Conservation (phyloP, 2,329 filamentous ascomycete genomes). For the Neoarthrinium moseri region DNA sequence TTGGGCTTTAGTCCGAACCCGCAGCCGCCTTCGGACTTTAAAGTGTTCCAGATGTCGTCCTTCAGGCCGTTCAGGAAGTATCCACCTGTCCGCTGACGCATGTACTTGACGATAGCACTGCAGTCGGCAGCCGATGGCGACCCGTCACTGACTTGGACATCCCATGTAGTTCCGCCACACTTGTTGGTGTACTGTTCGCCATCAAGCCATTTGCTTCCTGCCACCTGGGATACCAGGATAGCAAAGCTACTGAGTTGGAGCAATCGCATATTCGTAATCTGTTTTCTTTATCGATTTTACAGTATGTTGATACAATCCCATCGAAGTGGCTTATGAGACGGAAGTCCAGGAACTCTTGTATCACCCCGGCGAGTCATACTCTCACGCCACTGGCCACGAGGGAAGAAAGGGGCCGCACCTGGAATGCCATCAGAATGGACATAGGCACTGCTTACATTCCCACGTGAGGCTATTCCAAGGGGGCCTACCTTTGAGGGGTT, state of each 20-base stretch:
- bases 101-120: background rate
- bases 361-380: too few species aligned
- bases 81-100: background rate
- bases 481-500: too few species aligned
- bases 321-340: too few species aligned
- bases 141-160: background rate
- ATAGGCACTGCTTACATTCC: too few species aligned
- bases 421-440: too few species aligned
- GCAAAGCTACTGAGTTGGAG: background rate
- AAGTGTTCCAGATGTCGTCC: background rate
- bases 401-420: too few species aligned
- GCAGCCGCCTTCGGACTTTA: background rate
- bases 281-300: too few species aligned
- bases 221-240: background rate
- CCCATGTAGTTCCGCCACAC: conserved; percentile 2
- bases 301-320: too few species aligned
- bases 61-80: background rate
- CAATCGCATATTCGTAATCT: background rate
- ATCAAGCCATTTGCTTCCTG: background rate
- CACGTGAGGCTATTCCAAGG: too few species aligned
- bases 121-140: background rate
- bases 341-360: too few species aligned
- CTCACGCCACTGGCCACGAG: too few species aligned
- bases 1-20: background rate
- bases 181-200: conserved; percentile 1